Base-by-base conservation (phyloP, 306 rosid genomes). In the Quercus suber region DNA sequence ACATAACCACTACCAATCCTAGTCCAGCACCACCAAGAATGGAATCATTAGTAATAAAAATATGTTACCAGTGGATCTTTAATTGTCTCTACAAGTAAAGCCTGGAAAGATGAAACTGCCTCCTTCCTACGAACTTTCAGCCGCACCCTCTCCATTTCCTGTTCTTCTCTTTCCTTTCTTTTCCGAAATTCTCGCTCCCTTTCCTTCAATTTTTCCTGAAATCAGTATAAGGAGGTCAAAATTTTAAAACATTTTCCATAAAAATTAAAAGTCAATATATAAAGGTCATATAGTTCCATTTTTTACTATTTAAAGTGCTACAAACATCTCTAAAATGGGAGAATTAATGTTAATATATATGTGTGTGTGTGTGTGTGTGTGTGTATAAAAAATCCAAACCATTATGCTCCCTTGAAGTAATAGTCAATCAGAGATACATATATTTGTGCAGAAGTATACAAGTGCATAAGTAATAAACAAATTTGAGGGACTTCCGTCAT, bases 141-240 rank as follows among this genome's bases (percentile, higher is more conserved):
- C 19, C 98, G 89, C 75, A 92, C 97, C 81, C 96, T 88, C 85
- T 92, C 99, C 88, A 92, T 92, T 88, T 95, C 99, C 51, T 95
- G 99, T 80, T 95, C 99, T 82, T 95, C 98, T 87, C 99, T 91
- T 88, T 95, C 98, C 92, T 95, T 95, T 85, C 99, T 80, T 86
- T 95, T 95, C 78, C 94, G 88, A 76, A 90, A 76, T 82, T 95
- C 98, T 55, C 99, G 87, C 78, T 95, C 99, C 77, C 99, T 92
- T 78, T 92, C 99, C 88, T 90, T 92, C 81, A 95, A 82, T 80
- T 91, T 95, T 35, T 92, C 99, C 99, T 95, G 89, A 79, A 89
- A 81, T 71, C 71, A 74, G 72, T 71, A 56, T 52, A 41, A 41
- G 57, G 41, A 37, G 43, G 43, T 37, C 43, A 37, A 37, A 37